phyloP scores from a whole-genome alignment of 805 yeast species.

The Candida piceae region DNA sequence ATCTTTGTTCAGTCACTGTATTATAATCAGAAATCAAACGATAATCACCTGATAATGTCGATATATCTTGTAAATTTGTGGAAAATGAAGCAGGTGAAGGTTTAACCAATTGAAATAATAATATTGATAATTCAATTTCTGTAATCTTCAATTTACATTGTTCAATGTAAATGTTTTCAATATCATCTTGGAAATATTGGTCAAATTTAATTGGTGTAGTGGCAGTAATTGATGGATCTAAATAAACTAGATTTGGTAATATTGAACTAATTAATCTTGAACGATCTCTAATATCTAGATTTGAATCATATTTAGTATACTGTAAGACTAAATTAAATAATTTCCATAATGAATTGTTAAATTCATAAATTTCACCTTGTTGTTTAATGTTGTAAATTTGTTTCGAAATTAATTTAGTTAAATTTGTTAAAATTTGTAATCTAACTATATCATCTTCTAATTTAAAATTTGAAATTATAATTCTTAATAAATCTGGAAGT shows the following conservation, averaged over 20 bases:
- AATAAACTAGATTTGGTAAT: slow-evolving; percentile 38
- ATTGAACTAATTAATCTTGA: slow-evolving; percentile 69
- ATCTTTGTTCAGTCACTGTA: slow-evolving; percentile 8
- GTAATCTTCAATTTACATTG: slow-evolving; percentile 18
- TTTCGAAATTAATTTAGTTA: slow-evolving; percentile 65
- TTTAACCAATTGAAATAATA: slow-evolving; percentile 27
- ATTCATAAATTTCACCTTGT: slow-evolving; percentile 26
- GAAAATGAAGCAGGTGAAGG: slow-evolving; percentile 15
- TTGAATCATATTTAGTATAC: slow-evolving; percentile 66
- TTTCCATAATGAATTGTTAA: slow-evolving; percentile 36
- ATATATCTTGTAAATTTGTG: neutral
- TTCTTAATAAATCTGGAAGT: slow-evolving; percentile 74
- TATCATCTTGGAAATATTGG: slow-evolving; percentile 12
- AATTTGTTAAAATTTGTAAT: slow-evolving; percentile 62
- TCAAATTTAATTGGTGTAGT: slow-evolving; percentile 15
- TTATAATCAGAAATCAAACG: slow-evolving; percentile 9
- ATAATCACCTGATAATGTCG: neutral
- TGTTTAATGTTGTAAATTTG: slow-evolving; percentile 41
- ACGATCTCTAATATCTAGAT: slow-evolving; percentile 77
- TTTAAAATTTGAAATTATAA: slow-evolving; percentile 47
- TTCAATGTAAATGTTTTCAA: slow-evolving; percentile 5
- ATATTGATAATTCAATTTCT: slow-evolving; percentile 25
- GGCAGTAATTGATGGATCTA: slow-evolving; percentile 25
- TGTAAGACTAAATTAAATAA: slow-evolving; percentile 60
- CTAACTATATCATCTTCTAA: slow-evolving; percentile 55